Percentiles rank a stretch among this genome's conserved stretches.
These are phyloP conservation scores for Oemleria cerasiformis DNA, from an alignment of 306 rosid genomes.

Conservation along the genomic window DNA sequence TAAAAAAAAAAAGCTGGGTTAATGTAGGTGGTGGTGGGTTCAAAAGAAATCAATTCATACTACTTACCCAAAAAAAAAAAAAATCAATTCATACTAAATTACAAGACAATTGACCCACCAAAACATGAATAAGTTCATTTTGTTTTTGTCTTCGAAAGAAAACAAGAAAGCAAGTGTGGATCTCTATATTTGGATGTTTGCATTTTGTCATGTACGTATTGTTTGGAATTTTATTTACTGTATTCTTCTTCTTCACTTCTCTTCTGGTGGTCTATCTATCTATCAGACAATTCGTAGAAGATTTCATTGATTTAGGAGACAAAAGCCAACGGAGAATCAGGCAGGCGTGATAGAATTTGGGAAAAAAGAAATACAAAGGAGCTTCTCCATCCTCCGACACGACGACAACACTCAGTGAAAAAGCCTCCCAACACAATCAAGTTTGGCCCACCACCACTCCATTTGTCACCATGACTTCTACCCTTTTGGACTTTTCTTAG, in stretches of 20 bases:
- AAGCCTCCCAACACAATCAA: slow-evolving; percentile 60
- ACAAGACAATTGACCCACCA: slow-evolving; percentile 31
- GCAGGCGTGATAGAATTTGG: slow-evolving; percentile 44
- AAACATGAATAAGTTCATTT: slow-evolving; percentile 23
- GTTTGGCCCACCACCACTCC: slow-evolving; percentile 50
- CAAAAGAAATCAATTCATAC: slow-evolving; percentile 34
- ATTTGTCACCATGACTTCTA: slow-evolving; percentile 27
- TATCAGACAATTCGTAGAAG: too few species aligned
- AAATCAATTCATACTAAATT: slow-evolving; percentile 29
- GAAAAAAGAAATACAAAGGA: slow-evolving; percentile 35
- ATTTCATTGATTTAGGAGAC: slow-evolving; percentile 26
- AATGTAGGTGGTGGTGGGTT: slow-evolving; percentile 41
- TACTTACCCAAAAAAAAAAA: slow-evolving; percentile 15
- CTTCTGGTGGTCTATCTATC: neutral
- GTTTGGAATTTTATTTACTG: slow-evolving; percentile 3
- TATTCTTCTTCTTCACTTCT: too few species aligned
- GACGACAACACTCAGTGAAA: slow-evolving; percentile 58
- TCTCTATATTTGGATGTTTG: slow-evolving; percentile 8
- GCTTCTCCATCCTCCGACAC: slow-evolving; percentile 49
- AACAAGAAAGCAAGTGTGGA: slow-evolving; percentile 8
- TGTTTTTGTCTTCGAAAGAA: slow-evolving; percentile 29
- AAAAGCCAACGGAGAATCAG: slow-evolving; percentile 54
- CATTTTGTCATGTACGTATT: slow-evolving; percentile 37
- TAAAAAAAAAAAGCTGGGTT: too few species aligned
- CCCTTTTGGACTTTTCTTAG: slow-evolving; percentile 45